These are phyloP conservation scores for Talaromyces nanjingensis DNA, from an alignment of 495 filamentous ascomycete genomes.

Conservation along the genomic window DNA sequence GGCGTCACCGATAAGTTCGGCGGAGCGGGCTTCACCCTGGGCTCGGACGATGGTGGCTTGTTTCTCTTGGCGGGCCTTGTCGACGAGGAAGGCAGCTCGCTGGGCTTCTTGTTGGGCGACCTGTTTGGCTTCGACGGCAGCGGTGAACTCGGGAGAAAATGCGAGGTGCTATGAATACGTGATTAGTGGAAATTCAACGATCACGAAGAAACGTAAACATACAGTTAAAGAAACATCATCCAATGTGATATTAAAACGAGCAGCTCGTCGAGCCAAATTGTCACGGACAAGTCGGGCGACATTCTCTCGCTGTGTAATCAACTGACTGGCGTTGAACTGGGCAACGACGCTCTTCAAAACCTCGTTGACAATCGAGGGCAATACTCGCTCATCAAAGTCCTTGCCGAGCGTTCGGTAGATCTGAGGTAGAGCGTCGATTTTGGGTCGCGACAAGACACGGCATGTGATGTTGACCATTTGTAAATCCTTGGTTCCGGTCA, in stretches of 20 bases:
- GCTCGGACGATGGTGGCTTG: constrained; percentile 97
- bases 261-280: constrained; percentile 82
- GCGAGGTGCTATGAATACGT: constrained; percentile 68
- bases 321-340: constrained; percentile 96
- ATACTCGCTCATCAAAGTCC: constrained; percentile 94
- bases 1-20: constrained; percentile 94
- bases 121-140: constrained; percentile 97
- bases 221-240: constrained; percentile 98
- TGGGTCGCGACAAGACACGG: constrained; percentile 92
- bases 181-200: constrained; percentile 12
- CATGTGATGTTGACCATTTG: constrained; percentile 99
- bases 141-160: constrained; percentile 99
- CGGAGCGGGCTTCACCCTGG: constrained; percentile 97
- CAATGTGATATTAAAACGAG: constrained; percentile 92
- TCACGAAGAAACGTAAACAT: constrained; percentile 23
- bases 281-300: constrained; percentile 87
- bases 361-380: constrained; percentile 98
- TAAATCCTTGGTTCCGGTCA: constrained; percentile 97
- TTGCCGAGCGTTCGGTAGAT: constrained; percentile 94
- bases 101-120: constrained; percentile 98
- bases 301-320: constrained; percentile 98
- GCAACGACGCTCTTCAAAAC: constrained; percentile 98
- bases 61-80: constrained; percentile 99
- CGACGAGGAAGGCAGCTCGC: constrained; percentile 92
- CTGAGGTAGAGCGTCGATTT: constrained; percentile 80